These are phyloP conservation scores for Pyropia yezoensis DNA, from an alignment of 23 red algal genomes.

Conservation along the genomic window DNA sequence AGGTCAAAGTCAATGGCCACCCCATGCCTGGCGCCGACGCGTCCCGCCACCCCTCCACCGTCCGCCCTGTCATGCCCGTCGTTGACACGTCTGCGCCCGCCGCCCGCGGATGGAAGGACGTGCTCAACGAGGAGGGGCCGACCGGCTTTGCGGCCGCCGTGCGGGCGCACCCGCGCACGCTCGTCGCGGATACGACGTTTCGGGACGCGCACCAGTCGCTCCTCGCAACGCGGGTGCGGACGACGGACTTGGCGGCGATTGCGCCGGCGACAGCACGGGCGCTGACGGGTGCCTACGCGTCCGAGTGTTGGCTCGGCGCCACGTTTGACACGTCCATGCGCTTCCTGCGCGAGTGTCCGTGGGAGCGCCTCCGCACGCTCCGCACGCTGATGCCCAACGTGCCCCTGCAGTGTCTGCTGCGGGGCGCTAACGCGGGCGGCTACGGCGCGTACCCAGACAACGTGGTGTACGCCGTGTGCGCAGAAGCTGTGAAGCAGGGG, in stretches of 20 bases:
- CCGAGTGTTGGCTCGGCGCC: constrained; percentile 2
- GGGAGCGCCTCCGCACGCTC: background rate
- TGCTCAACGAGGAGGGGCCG: constrained; percentile 1
- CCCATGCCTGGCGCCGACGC: constrained; percentile 5
- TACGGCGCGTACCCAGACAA: constrained; percentile 6
- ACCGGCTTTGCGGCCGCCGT: background rate
- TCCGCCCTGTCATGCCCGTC: constrained; percentile 3
- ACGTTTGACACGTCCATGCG: constrained; percentile 9
- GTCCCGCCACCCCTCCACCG: background rate
- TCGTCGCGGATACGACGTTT: constrained; percentile 5
- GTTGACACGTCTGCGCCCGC: background rate
- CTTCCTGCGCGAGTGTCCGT: constrained; percentile 9
- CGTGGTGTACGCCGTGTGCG: constrained; percentile 3
- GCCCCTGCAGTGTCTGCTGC: constrained; percentile 6
- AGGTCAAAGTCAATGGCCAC: constrained; percentile 10
- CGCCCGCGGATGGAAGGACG: constrained; percentile 4
- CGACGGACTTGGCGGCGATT: constrained; percentile 2
- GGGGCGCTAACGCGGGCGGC: constrained; percentile 8
- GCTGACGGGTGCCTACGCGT: background rate
- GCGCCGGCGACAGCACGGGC: constrained; percentile 10
- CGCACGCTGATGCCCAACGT: constrained; percentile 7
- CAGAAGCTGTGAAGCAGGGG: background rate
- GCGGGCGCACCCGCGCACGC: background rate
- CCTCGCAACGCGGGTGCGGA: constrained; percentile 4
- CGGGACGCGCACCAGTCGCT: constrained; percentile 17